Evolutionary conservation across 805 yeast species (phyloP).

Genomic region (Saturnispora sanitii): DNA sequence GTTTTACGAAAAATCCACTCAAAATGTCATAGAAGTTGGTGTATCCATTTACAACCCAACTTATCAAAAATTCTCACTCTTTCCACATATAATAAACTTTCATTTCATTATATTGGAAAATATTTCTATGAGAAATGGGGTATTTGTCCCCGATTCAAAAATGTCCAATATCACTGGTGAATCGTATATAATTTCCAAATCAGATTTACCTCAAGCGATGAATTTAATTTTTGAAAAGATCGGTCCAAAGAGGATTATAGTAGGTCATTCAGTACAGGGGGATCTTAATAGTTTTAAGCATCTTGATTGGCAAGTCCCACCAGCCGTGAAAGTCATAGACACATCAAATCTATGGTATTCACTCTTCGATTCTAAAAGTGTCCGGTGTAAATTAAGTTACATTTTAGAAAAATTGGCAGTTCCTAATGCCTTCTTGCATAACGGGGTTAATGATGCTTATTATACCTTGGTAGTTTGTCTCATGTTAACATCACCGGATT

Average conservation of each 20-base stretch:
- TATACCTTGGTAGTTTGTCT: slow-evolving; percentile 22
- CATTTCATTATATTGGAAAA: slow-evolving; percentile 23
- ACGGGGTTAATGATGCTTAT: slow-evolving; percentile 27
- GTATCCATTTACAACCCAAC: slow-evolving; percentile 23
- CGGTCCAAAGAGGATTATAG: slow-evolving; percentile 16
- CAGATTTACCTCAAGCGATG: slow-evolving; percentile 14
- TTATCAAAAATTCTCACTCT: slow-evolving; percentile 20
- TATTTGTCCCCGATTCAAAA: slow-evolving; percentile 23
- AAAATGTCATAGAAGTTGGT: slow-evolving; percentile 24
- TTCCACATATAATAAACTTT: slow-evolving; percentile 25
- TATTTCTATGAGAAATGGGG: slow-evolving; percentile 14
- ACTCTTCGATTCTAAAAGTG: slow-evolving; percentile 9
- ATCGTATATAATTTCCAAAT: slow-evolving; percentile 16
- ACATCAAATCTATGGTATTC: slow-evolving; percentile 22
- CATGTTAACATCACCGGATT: slow-evolving; percentile 21
- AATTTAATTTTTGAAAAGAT: slow-evolving; percentile 11
- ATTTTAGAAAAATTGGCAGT: slow-evolving; percentile 21
- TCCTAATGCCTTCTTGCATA: slow-evolving; percentile 24
- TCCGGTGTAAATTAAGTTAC: slow-evolving; percentile 17
- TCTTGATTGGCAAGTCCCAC: slow-evolving; percentile 14
- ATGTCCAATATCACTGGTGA: slow-evolving; percentile 22
- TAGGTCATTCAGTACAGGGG: slow-evolving; percentile 24
- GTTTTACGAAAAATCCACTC: slow-evolving; percentile 13
- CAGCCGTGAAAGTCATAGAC: slow-evolving; percentile 21
- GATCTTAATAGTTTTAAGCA: slow-evolving; percentile 19